Evolutionary conservation across 2,329 filamentous ascomycete genomes (phyloP).

Genomic region (Fusarium citri): DNA sequence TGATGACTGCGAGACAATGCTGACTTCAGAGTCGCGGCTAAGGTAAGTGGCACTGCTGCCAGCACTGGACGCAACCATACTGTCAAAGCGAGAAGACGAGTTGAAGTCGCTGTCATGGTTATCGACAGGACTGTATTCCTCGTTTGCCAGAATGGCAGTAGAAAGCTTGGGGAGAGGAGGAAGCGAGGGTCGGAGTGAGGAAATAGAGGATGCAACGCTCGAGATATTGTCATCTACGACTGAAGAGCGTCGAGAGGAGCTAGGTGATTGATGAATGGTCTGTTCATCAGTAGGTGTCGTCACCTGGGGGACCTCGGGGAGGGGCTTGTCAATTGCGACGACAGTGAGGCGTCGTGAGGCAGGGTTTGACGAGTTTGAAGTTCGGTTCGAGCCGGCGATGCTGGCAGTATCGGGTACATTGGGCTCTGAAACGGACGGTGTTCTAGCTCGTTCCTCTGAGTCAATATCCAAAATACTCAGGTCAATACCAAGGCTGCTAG

Average conservation of each 20-base stretch:
- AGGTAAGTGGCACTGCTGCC: constrained; percentile 83
- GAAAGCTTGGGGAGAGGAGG: constrained; percentile 69
- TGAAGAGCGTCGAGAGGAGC: constrained; percentile 58
- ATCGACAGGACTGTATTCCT: constrained; percentile 63
- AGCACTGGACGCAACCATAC: constrained; percentile 78
- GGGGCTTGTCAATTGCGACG: constrained; percentile 72
- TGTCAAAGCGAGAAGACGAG: constrained; percentile 70
- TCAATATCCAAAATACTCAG: constrained; percentile 61
- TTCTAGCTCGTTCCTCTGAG: constrained; percentile 49
- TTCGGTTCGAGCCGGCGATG: constrained; percentile 55
- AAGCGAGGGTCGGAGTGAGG: constrained; percentile 61
- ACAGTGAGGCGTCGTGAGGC: constrained; percentile 54
- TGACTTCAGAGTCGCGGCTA: constrained; percentile 84
- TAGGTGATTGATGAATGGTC: constrained; percentile 50
- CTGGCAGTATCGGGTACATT: constrained; percentile 52
- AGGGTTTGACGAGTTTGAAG: constrained; percentile 52
- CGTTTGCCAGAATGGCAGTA: constrained; percentile 60
- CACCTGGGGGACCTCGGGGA: constrained; percentile 72
- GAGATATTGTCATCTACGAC: constrained; percentile 56
- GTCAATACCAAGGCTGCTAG: constrained; percentile 66
- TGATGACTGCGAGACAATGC: constrained; percentile 82
- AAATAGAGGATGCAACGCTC: constrained; percentile 59
- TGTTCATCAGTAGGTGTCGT: constrained; percentile 53
- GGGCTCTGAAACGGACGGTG: constrained; percentile 50
- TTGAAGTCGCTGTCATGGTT: constrained; percentile 63